Evolutionary conservation across 495 filamentous ascomycete genomes (phyloP).

Genomic region (Diplogelasinospora grovesii): DNA sequence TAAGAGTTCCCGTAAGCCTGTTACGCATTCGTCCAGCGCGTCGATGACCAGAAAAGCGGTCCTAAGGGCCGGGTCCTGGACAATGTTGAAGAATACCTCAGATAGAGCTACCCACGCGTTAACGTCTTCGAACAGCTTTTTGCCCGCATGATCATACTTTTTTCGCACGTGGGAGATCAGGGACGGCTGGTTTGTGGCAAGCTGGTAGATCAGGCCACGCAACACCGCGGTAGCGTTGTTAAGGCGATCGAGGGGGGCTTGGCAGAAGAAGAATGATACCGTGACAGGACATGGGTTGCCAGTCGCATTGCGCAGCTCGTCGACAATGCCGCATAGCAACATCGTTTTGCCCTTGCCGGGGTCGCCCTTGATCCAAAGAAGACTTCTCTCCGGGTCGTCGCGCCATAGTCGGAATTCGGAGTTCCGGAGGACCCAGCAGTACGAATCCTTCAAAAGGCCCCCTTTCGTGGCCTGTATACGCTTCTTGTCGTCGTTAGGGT

Average conservation of each 20-base stretch:
- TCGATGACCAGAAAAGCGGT: slow-evolving; percentile 7
- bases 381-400: no score
- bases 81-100: slow-evolving; percentile 23
- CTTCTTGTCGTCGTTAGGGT: no score
- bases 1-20: slow-evolving; percentile 3
- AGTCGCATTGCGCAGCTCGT: no score
- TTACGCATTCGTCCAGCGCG: slow-evolving; percentile 11
- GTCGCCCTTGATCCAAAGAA: no score
- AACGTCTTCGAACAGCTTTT: slow-evolving; percentile 24
- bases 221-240: slow-evolving; percentile 37
- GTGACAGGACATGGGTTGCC: no score
- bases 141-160: slow-evolving; percentile 26
- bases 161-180: slow-evolving; percentile 30
- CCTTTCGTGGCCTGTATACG: no score
- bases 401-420: no score
- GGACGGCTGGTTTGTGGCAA: slow-evolving; percentile 26
- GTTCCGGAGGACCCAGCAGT: no score
- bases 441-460: no score
- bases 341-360: no score
- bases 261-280: slow-evolving; percentile 45
- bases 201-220: slow-evolving; percentile 36
- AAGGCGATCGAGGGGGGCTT: slow-evolving; percentile 26
- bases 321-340: no score
- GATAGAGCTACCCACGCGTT: slow-evolving; percentile 25
- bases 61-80: slow-evolving; percentile 10